Percentiles rank a stretch among this genome's conserved stretches.
phyloP scores from a whole-genome alignment of 1,284 basidiomycete genomes.

The Papiliotrema flavescens region DNA sequence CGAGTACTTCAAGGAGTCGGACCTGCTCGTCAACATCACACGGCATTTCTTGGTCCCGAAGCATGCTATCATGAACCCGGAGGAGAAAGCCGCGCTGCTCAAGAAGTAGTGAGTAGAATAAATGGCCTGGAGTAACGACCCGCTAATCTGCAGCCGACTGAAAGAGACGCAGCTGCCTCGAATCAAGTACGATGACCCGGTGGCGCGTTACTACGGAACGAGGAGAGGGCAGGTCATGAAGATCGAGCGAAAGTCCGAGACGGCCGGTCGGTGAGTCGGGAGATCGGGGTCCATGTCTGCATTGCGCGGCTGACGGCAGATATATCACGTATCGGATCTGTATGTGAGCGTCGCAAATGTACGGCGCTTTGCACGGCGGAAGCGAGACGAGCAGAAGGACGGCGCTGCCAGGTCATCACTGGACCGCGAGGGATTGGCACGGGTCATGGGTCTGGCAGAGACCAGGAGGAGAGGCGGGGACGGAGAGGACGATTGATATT shows the following conservation, averaged over 20 bases:
- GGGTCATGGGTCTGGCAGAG: too few relatives aligned
- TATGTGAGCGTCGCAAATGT: slow-evolving; percentile 30
- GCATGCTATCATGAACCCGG: slow-evolving; percentile 80
- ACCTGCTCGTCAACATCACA: slow-evolving; percentile 96
- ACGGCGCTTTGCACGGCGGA: too few relatives aligned
- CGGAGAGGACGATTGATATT: too few relatives aligned
- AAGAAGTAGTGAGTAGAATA: slow-evolving; percentile 77
- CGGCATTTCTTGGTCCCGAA: slow-evolving; percentile 91
- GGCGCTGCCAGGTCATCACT: too few relatives aligned
- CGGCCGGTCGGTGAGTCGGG: slow-evolving; percentile 72
- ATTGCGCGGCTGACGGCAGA: slow-evolving; percentile 14
- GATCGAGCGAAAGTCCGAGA: slow-evolving; percentile 95
- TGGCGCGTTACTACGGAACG: slow-evolving; percentile 95
- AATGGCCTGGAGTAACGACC: background rate
- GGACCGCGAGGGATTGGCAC: too few relatives aligned
- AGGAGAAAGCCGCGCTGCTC: slow-evolving; percentile 83
- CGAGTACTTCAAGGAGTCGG: slow-evolving; percentile 95
- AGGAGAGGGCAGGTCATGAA: slow-evolving; percentile 95
- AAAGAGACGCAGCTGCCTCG: slow-evolving; percentile 98
- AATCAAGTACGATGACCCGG: slow-evolving; percentile 93
- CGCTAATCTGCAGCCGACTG: slow-evolving; percentile 64
- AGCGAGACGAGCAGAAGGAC: too few relatives aligned
- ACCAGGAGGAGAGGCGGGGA: too few relatives aligned
- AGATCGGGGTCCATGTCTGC: background rate
- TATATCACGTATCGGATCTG: slow-evolving; percentile 50